phyloP scores from a whole-genome alignment of 164 flowering plant species.

The Santalum album region DNA sequence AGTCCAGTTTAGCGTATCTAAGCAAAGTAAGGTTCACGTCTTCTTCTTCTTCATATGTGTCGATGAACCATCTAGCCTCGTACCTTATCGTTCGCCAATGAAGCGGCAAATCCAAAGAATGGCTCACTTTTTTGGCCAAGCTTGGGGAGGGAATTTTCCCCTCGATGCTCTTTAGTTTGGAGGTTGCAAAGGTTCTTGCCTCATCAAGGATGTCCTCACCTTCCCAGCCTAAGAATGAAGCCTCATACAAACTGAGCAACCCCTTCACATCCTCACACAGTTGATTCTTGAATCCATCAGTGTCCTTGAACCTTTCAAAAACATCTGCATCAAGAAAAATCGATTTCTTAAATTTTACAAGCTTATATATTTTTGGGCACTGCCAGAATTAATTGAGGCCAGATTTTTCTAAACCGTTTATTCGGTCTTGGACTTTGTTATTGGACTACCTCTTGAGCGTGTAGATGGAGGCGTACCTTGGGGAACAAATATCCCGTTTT shows the following conservation, averaged over 20 bases:
- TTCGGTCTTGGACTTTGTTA: too few species aligned
- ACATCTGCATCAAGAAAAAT: too few species aligned
- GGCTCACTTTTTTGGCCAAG: not conserved
- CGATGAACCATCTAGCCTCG: slow-evolving; percentile 17
- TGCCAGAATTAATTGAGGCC: too few species aligned
- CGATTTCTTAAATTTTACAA: too few species aligned
- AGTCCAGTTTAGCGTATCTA: slow-evolving; percentile 14
- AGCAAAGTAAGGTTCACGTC: slow-evolving; percentile 5
- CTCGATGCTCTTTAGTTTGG: too few species aligned
- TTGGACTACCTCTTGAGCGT: too few species aligned
- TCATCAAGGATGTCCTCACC: slow-evolving; percentile 6
- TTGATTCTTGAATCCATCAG: not conserved
- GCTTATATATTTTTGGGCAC: too few species aligned
- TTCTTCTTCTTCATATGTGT: not conserved
- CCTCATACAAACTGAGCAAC: slow-evolving; percentile 18
- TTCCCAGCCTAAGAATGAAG: slow-evolving; percentile 7
- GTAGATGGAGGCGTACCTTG: too few species aligned
- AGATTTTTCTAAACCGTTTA: too few species aligned
- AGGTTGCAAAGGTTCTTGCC: too few species aligned
- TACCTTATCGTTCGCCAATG: slow-evolving; percentile 8
- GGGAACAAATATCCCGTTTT: too few species aligned
- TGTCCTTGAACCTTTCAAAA: not conserved
- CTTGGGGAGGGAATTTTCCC: not conserved
- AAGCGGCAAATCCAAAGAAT: slow-evolving; percentile 13
- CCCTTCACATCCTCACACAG: slow-evolving; percentile 3